Evolutionary conservation across 345 rosid genomes (phyloP).

Genomic region (Abelmoschus esculentus): DNA sequence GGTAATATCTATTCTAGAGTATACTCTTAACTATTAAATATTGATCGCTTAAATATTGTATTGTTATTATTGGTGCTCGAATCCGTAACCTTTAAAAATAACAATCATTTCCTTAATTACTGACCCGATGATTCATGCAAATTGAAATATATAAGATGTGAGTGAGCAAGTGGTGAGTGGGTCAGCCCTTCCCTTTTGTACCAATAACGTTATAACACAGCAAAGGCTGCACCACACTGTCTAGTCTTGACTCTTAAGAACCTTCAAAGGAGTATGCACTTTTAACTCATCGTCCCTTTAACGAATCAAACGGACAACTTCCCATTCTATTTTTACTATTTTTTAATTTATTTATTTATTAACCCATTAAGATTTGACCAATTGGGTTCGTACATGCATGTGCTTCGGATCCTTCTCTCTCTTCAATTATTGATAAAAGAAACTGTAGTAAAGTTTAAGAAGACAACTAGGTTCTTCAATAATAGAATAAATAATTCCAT

Average conservation of each 20-base stretch:
- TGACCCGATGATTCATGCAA: no score
- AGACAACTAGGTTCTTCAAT: background rate
- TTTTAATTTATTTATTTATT: background rate
- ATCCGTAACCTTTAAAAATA: no score
- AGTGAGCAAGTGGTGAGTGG: background rate
- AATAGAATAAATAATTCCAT: background rate
- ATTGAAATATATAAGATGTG: no score
- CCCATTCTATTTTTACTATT: background rate
- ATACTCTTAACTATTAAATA: no score
- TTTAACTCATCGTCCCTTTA: slow-evolving; percentile 24
- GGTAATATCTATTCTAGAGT: no score
- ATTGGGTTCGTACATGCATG: background rate
- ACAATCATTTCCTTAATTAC: no score
- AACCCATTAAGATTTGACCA: slow-evolving; percentile 9
- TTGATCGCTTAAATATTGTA: no score
- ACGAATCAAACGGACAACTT: slow-evolving; percentile 38
- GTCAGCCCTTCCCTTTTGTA: background rate
- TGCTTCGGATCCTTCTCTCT: background rate
- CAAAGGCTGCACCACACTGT: background rate
- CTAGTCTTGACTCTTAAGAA: slow-evolving; percentile 35
- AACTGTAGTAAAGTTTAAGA: background rate
- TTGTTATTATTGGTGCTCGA: no score
- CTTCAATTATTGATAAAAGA: background rate
- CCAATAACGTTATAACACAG: background rate
- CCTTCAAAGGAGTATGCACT: slow-evolving; percentile 15